phyloP scores from a whole-genome alignment of 2,329 filamentous ascomycete species.

The Neopestalotiopsis sp. region DNA sequence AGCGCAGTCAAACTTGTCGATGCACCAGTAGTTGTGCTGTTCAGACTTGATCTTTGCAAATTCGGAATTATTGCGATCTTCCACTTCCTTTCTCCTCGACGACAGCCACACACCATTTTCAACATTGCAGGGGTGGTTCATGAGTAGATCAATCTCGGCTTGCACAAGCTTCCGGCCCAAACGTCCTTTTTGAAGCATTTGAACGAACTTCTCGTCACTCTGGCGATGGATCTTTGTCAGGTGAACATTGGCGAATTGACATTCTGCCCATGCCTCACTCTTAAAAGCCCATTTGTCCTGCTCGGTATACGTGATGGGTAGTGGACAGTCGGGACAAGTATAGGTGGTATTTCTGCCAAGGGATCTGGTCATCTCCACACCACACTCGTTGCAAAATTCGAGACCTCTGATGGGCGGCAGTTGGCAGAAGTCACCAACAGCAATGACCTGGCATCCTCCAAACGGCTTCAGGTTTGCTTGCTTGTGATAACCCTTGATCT shows the following conservation, averaged over 20 bases:
- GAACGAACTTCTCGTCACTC: constrained; percentile 56
- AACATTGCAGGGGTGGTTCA: constrained; percentile 48
- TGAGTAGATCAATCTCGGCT: constrained; percentile 45
- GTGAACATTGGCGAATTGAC: constrained; percentile 57
- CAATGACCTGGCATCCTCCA: constrained; percentile 58
- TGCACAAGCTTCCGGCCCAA: constrained; percentile 33
- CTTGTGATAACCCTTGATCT: constrained; percentile 25
- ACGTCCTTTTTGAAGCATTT: constrained; percentile 53
- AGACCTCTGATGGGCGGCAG: constrained; percentile 65
- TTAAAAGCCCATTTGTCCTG: constrained; percentile 66
- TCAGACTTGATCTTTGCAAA: constrained; percentile 37
- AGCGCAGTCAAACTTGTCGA: constrained; percentile 48
- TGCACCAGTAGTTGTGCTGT: constrained; percentile 35
- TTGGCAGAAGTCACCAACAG: constrained; percentile 66
- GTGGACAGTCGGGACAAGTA: constrained; percentile 36
- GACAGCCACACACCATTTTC: constrained; percentile 50
- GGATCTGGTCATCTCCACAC: constrained; percentile 35
- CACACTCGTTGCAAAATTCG: constrained; percentile 53
- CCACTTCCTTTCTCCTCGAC: constrained; percentile 43
- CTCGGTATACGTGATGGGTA: constrained; percentile 41
- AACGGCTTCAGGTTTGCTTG: constrained; percentile 30
- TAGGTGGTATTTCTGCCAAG: constrained; percentile 27
- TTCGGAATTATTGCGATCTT: constrained; percentile 37
- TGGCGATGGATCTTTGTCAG: constrained; percentile 63
- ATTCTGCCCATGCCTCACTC: constrained; percentile 58